phyloP scores from a whole-genome alignment of 352 stramenopile species.

The Phytopythium cucurbitacearum region DNA sequence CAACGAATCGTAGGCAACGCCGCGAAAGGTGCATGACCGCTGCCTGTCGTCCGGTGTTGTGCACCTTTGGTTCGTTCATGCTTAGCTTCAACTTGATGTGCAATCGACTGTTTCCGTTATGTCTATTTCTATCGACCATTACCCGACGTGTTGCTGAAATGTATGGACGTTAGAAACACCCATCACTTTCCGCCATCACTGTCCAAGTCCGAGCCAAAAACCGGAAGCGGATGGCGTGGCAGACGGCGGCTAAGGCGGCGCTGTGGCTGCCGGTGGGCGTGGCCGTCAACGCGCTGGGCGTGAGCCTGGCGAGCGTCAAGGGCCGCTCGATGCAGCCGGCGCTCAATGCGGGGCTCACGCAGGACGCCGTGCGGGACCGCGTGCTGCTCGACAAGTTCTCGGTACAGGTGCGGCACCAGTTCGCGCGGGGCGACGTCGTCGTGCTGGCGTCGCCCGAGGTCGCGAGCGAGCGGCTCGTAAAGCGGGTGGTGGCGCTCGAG shows the following conservation, averaged over 20 bases:
- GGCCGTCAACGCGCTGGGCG: slow-evolving; percentile 62
- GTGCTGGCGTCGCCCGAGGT: slow-evolving; percentile 66
- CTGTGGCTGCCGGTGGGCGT: slow-evolving; percentile 82
- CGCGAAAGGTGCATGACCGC: too few relatives aligned
- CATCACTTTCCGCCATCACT: too few relatives aligned
- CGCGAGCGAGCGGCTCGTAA: slow-evolving; percentile 60
- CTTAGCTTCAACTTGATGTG: background rate
- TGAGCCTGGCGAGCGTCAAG: slow-evolving; percentile 72
- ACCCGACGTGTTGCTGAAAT: too few relatives aligned
- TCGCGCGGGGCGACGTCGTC: slow-evolving; percentile 70
- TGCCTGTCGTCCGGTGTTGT: too few relatives aligned
- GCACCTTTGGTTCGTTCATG: too few relatives aligned
- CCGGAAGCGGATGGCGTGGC: slow-evolving; percentile 23
- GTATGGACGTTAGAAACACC: too few relatives aligned
- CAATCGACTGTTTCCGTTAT: background rate
- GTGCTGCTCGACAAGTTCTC: slow-evolving; percentile 87
- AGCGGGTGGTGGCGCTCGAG: slow-evolving; percentile 72
- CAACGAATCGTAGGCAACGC: slow-evolving; percentile 40
- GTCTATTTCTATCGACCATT: too few relatives aligned
- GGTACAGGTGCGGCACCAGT: slow-evolving; percentile 63
- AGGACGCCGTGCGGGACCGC: slow-evolving; percentile 66
- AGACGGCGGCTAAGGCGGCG: slow-evolving; percentile 49
- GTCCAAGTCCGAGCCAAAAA: background rate
- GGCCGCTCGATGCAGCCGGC: slow-evolving; percentile 81
- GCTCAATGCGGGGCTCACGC: slow-evolving; percentile 67